Evolutionary conservation across 495 filamentous ascomycete genomes (phyloP).

Genomic region (Tuber brumale): DNA sequence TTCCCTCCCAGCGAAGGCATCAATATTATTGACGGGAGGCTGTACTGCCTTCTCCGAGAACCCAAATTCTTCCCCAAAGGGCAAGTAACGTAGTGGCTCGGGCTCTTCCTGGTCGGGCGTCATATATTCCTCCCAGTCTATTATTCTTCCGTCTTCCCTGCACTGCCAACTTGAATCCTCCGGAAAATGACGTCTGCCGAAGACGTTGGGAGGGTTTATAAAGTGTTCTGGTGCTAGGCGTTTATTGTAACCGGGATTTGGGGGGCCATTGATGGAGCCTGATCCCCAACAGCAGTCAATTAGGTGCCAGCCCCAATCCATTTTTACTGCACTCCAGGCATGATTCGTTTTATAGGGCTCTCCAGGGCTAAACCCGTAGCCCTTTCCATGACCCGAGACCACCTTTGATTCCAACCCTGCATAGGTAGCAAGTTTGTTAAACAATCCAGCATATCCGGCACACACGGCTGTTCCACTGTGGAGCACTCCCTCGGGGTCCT

Average conservation of each 20-base stretch:
- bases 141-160: constrained; percentile 13
- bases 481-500: constrained; percentile 61
- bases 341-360: constrained; percentile 55
- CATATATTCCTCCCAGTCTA: constrained; percentile 34
- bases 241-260: constrained; percentile 53
- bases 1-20: background rate
- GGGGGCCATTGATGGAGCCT: constrained; percentile 51
- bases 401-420: constrained; percentile 66
- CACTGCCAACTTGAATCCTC: constrained; percentile 44
- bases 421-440: constrained; percentile 61
- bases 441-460: constrained; percentile 83
- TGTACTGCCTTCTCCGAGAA: constrained; percentile 17
- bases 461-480: constrained; percentile 77
- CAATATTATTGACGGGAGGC: constrained; percentile 10
- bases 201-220: constrained; percentile 71
- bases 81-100: constrained; percentile 4
- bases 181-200: constrained; percentile 75
- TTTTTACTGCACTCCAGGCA: constrained; percentile 88
- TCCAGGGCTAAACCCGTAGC: constrained; percentile 61
- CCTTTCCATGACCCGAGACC: constrained; percentile 78
- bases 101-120: constrained; percentile 3
- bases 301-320: constrained; percentile 87
- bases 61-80: constrained; percentile 6
- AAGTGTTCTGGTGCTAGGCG: constrained; percentile 66
- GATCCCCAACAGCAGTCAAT: constrained; percentile 92